These are phyloP conservation scores for Pyronema omphalodes DNA, from an alignment of 495 filamentous ascomycete genomes.

Conservation along the genomic window DNA sequence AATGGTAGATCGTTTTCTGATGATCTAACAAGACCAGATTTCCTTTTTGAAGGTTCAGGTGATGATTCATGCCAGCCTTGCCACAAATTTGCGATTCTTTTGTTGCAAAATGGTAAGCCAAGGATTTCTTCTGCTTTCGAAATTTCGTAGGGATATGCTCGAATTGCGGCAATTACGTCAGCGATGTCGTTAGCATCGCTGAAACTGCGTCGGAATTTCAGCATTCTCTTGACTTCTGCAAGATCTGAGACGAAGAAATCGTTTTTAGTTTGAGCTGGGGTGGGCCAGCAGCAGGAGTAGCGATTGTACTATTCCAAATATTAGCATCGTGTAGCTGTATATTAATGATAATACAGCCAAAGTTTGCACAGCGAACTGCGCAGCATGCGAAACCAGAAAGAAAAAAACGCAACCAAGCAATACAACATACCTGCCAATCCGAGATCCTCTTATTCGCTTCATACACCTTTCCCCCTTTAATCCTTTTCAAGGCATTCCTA, in stretches of 20 bases:
- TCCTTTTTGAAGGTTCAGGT: slow-evolving; percentile 26
- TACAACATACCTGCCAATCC: no score
- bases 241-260: slow-evolving; percentile 56
- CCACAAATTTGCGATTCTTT: slow-evolving; percentile 69
- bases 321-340: no score
- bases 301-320: slow-evolving; percentile 28
- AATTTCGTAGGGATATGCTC: slow-evolving; percentile 58
- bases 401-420: no score
- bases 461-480: no score
- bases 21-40: slow-evolving; percentile 42
- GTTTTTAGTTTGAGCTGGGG: slow-evolving; percentile 54
- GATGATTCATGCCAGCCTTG: slow-evolving; percentile 47
- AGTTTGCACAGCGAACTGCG: no score
- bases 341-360: no score
- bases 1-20: slow-evolving; percentile 40
- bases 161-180: slow-evolving; percentile 61
- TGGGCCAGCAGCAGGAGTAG: slow-evolving; percentile 68
- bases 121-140: slow-evolving; percentile 41
- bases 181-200: slow-evolving; percentile 80
- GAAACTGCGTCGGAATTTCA: slow-evolving; percentile 51
- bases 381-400: no score
- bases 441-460: no score
- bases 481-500: no score
- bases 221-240: slow-evolving; percentile 50
- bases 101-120: slow-evolving; percentile 52